Base-by-base conservation (phyloP, 2,329 filamentous ascomycete species). In the Pestalotiopsis sp. region DNA sequence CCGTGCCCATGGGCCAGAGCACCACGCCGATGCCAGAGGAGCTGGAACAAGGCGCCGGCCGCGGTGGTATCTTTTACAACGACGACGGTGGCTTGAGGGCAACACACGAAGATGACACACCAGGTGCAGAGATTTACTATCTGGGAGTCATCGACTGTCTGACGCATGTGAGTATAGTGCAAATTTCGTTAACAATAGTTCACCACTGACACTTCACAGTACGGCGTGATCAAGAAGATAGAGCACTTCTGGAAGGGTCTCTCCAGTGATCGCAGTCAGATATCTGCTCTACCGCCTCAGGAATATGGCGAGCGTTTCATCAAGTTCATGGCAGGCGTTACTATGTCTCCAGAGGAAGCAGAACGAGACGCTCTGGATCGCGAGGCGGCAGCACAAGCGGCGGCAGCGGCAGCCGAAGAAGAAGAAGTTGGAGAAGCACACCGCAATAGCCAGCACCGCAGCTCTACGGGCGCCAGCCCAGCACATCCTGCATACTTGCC, bases 211-310 rank as follows among this genome's bases (percentile, higher is more conserved):
- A 63, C 14, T 66, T 17, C 65, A 31, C 75, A 97, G 94, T 99
- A 98, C 80, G 94, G 94, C 73, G 90, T 95, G 72, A 89, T 97
- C 81, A 99, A 99, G 83, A 95, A 96, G 78, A 89, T 95, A 71
- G 96, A 99, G 81, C 92, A 98, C 81, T 96, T 98, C 82, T 96
- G 95, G 92, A 99, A 99, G 84, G 95, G 96, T 49, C 84, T 98
- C 69, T 94, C 92, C 2, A 89, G 90, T 75, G 93, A 96, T 75
- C 91, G 94, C 75, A 90, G 89, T 41, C 91, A 98, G 78, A 98
- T 99, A 70, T 98, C 95, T 0, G 94, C 96, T 2, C 91, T 98
- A 27, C 93, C 95, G 0, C 95, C 96, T 0, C 90, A 94, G 71
- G 88, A 94, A 68, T 99, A 99, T 76, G 96, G 96, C 36, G 94